phyloP scores from a whole-genome alignment of 1,284 basidiomycete species.

The Boletus semigastroideus region DNA sequence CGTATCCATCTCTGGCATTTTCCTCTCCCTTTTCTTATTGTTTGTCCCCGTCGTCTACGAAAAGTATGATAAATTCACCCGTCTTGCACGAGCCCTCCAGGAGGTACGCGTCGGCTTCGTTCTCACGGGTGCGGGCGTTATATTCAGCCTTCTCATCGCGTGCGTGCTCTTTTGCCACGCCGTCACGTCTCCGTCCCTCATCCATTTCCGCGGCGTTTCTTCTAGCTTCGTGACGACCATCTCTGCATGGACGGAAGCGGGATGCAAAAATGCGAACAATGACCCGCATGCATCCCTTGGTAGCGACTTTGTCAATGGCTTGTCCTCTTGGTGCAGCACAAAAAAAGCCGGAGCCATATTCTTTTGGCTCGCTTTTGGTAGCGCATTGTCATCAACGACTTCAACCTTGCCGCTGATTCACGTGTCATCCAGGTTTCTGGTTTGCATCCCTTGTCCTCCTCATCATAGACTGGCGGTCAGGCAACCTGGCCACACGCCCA shows the following conservation, averaged over 20 bases:
- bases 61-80: conserved; percentile 77
- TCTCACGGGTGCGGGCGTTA: conserved; percentile 65
- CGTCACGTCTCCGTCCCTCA: conserved; percentile 12
- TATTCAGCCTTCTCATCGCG: conserved; percentile 71
- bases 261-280: conserved; percentile 78
- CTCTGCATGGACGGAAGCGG: conserved; percentile 76
- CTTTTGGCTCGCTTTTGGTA: conserved; percentile 82
- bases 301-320: conserved; percentile 63
- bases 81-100: conserved; percentile 74
- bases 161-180: conserved; percentile 39
- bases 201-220: neutral
- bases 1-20: conserved; percentile 65
- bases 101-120: conserved; percentile 83
- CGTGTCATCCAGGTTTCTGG: conserved; percentile 58
- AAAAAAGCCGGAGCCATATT: conserved; percentile 87
- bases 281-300: conserved; percentile 75
- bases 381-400: conserved; percentile 10
- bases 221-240: conserved; percentile 69
- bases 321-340: conserved; percentile 82
- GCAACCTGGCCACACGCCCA: conserved; percentile 49
- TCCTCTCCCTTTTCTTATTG: conserved; percentile 71
- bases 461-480: conserved; percentile 71
- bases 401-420: conserved; percentile 1
- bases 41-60: conserved; percentile 81
- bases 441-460: conserved; percentile 58